phyloP scores from a whole-genome alignment of 345 rosid genomes.

The Ceriops decandra region DNA sequence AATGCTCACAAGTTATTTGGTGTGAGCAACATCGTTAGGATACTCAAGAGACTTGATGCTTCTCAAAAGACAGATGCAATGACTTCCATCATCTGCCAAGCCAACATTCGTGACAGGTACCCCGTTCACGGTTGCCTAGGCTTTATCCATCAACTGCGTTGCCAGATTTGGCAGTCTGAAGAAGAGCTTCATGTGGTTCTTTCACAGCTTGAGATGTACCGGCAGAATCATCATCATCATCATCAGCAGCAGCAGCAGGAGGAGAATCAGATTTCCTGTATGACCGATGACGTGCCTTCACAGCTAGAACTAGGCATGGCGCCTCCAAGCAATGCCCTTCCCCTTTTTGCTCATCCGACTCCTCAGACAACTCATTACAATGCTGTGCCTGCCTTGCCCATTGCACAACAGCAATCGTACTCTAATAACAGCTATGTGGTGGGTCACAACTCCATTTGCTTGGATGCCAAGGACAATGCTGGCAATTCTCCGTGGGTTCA shows the following conservation, averaged over 20 bases:
- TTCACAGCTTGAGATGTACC: slow-evolving; percentile 56
- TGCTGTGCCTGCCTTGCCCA: slow-evolving; percentile 18
- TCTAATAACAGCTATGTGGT: slow-evolving; percentile 31
- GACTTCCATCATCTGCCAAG: slow-evolving; percentile 70
- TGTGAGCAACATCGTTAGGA: slow-evolving; percentile 65
- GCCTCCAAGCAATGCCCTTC: slow-evolving; percentile 40
- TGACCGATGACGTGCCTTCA: slow-evolving; percentile 48
- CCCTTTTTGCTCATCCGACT: slow-evolving; percentile 24
- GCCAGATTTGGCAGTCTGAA: slow-evolving; percentile 45
- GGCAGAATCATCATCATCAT: slow-evolving; percentile 42
- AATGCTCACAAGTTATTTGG: slow-evolving; percentile 83
- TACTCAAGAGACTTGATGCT: slow-evolving; percentile 50
- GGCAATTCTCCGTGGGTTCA: slow-evolving; percentile 41
- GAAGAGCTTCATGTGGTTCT: slow-evolving; percentile 61
- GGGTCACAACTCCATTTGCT: slow-evolving; percentile 26
- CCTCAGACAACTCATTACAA: slow-evolving; percentile 20
- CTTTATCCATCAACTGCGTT: slow-evolving; percentile 42
- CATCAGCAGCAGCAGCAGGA: not conserved
- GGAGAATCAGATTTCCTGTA: slow-evolving; percentile 19
- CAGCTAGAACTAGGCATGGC: slow-evolving; percentile 80
- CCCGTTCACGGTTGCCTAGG: slow-evolving; percentile 85
- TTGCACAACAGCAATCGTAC: slow-evolving; percentile 41
- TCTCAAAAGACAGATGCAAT: slow-evolving; percentile 58
- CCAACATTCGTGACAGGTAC: slow-evolving; percentile 58
- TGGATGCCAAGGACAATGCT: slow-evolving; percentile 42